These are phyloP conservation scores for Glonium stellatum DNA, from an alignment of 495 filamentous ascomycete genomes.

Conservation along the genomic window DNA sequence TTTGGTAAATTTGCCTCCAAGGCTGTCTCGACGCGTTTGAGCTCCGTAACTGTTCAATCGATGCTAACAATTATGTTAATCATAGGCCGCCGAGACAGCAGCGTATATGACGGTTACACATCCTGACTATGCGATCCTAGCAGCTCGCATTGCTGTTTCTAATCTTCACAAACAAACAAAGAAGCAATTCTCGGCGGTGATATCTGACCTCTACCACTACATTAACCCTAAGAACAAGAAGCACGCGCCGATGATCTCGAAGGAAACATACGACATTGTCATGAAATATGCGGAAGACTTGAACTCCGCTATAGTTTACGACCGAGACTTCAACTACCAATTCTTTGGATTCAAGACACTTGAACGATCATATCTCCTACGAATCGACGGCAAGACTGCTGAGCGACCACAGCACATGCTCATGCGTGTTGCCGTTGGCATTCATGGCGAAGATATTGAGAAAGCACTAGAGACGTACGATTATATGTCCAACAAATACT, in stretches of 20 bases:
- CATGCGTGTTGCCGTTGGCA: conserved; percentile 96
- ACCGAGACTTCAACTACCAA: conserved; percentile 99
- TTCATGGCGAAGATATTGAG: conserved; percentile 91
- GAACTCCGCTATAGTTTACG: conserved; percentile 97
- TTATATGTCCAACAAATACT: conserved; percentile 94
- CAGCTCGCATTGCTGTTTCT: conserved; percentile 95
- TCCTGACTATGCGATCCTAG: conserved; percentile 97
- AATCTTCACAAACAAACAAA: conserved; percentile 99
- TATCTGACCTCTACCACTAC: conserved; percentile 91
- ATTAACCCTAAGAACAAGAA: conserved; percentile 88
- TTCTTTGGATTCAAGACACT: conserved; percentile 99
- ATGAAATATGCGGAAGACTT: conserved; percentile 94
- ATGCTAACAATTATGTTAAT: neutral
- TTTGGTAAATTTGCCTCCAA: conserved; percentile 56
- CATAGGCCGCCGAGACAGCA: conserved; percentile 92
- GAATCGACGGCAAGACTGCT: conserved; percentile 84
- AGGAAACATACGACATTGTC: conserved; percentile 79
- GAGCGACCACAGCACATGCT: conserved; percentile 98
- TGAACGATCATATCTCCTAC: conserved; percentile 92
- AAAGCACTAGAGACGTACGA: conserved; percentile 94
- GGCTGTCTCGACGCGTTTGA: neutral
- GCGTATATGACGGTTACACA: conserved; percentile 99
- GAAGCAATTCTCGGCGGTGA: conserved; percentile 94
- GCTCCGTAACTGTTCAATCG: conserved; percentile 4
- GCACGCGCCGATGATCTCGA: conserved; percentile 84